These are phyloP conservation scores for Tylopilus cervinicoccineus DNA, from an alignment of 768 basidiomycete genomes.

Conservation along the genomic window DNA sequence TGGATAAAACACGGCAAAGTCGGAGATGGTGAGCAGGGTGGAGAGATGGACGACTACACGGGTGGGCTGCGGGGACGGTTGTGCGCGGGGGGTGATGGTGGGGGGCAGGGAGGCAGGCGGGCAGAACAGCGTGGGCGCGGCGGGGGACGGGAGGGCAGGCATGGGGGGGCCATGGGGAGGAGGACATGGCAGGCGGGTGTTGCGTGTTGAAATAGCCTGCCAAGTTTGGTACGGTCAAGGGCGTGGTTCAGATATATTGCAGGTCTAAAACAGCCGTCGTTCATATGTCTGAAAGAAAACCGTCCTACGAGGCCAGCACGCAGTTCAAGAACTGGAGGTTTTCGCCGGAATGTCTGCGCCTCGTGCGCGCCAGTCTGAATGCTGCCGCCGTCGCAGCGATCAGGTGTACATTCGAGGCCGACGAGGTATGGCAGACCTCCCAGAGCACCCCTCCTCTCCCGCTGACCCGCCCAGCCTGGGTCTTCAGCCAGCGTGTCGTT, in stretches of 20 bases:
- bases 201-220: background rate
- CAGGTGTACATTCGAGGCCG: constrained; percentile 68
- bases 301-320: constrained; percentile 74
- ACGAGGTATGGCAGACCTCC: constrained; percentile 57
- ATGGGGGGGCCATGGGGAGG: background rate
- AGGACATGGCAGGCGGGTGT: no score
- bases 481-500: constrained; percentile 73
- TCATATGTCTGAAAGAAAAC: constrained; percentile 17
- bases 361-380: constrained; percentile 67
- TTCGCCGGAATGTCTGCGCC: constrained; percentile 59
- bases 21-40: background rate
- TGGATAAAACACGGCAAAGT: background rate
- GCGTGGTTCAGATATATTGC: background rate
- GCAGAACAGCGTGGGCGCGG: background rate
- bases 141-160: background rate
- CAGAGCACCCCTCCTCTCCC: background rate
- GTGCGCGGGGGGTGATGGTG: background rate
- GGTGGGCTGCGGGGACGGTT: background rate
- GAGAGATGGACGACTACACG: background rate
- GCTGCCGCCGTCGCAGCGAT: constrained; percentile 73
- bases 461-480: constrained; percentile 50
- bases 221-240: background rate
- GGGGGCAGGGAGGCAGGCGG: background rate
- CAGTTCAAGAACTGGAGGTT: constrained; percentile 90
- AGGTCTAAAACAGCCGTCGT: background rate